Evolutionary conservation across 768 basidiomycete species (phyloP).

Genomic region (Boletus eberwhitei): DNA sequence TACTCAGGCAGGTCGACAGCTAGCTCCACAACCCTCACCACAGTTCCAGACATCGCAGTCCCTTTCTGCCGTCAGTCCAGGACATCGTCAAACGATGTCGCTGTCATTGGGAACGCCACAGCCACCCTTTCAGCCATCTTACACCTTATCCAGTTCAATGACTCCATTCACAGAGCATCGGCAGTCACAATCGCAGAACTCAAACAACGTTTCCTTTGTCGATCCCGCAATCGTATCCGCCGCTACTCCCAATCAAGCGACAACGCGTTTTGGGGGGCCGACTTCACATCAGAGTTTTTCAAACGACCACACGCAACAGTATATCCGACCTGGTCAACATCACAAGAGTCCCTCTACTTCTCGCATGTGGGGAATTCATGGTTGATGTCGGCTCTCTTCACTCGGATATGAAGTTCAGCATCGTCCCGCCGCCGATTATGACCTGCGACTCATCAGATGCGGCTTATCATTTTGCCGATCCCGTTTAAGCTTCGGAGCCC

Average conservation of each 20-base stretch:
- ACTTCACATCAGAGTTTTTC: slow-evolving; percentile 14
- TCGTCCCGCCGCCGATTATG: not conserved
- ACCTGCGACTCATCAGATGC: not conserved
- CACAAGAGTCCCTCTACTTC: slow-evolving; percentile 18
- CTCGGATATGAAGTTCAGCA: not conserved
- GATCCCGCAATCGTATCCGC: slow-evolving; percentile 26
- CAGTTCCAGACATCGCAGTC: slow-evolving; percentile 14
- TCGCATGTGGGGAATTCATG: slow-evolving; percentile 25
- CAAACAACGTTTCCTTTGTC: slow-evolving; percentile 5
- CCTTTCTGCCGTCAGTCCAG: slow-evolving; percentile 5
- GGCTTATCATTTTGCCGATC: slow-evolving; percentile 12
- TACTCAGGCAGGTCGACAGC: slow-evolving; percentile 13
- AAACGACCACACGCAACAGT: slow-evolving; percentile 11
- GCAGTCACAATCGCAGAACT: slow-evolving; percentile 13
- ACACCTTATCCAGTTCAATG: slow-evolving; percentile 5
- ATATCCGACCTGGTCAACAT: slow-evolving; percentile 19
- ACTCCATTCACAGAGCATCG: slow-evolving; percentile 9
- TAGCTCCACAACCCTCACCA: slow-evolving; percentile 4
- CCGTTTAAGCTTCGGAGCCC: not conserved
- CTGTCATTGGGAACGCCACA: slow-evolving; percentile 14
- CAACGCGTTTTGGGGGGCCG: slow-evolving; percentile 2
- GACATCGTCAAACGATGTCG: slow-evolving; percentile 17
- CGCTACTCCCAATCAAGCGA: slow-evolving; percentile 1
- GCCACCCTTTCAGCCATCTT: slow-evolving; percentile 10
- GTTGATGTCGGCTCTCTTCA: slow-evolving; percentile 11